Percentiles rank a stretch among this genome's conserved stretches.
phyloP scores from a whole-genome alignment of 805 yeast genomes.

The Starmerella vaccinii region DNA sequence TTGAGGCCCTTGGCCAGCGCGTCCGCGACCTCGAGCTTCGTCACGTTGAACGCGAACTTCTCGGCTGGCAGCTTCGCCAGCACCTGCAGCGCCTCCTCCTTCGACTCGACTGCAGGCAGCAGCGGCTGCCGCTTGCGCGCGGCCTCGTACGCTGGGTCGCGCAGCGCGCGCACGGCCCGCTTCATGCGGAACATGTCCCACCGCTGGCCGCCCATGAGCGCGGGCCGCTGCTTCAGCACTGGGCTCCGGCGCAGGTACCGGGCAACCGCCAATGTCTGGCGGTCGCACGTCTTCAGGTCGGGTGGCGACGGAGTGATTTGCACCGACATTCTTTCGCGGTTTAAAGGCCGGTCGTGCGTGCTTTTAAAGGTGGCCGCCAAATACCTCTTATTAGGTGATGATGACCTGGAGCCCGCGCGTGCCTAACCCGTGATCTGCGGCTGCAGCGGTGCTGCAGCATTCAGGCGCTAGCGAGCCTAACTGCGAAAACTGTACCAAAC shows the following conservation, averaged over 20 bases:
- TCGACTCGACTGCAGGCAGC: constrained; percentile 42
- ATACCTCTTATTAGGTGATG: background rate
- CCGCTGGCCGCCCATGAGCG: constrained; percentile 58
- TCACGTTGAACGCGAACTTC: constrained; percentile 65
- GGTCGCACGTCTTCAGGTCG: constrained; percentile 33
- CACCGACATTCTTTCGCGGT: background rate
- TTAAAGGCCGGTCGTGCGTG: too few species aligned
- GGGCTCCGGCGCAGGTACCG: constrained; percentile 54
- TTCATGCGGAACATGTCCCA: constrained; percentile 77
- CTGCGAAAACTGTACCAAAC: too few species aligned
- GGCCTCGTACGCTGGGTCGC: constrained; percentile 56
- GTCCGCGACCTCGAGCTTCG: constrained; percentile 51
- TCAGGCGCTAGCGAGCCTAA: too few species aligned
- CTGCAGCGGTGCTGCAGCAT: too few species aligned
- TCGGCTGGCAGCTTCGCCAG: constrained; percentile 60
- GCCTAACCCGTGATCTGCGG: too few species aligned
- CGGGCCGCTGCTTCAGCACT: constrained; percentile 70
- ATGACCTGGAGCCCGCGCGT: too few species aligned
- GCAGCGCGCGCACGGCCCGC: constrained; percentile 68
- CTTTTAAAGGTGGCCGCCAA: too few species aligned
- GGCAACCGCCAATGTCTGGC: constrained; percentile 60
- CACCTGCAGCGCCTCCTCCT: constrained; percentile 48
- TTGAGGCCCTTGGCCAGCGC: constrained; percentile 61
- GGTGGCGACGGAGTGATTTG: constrained; percentile 26
- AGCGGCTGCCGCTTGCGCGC: constrained; percentile 33